Evolutionary conservation across 2,329 filamentous ascomycete genomes (phyloP).

Genomic region (Teratosphaeria zuluensis): DNA sequence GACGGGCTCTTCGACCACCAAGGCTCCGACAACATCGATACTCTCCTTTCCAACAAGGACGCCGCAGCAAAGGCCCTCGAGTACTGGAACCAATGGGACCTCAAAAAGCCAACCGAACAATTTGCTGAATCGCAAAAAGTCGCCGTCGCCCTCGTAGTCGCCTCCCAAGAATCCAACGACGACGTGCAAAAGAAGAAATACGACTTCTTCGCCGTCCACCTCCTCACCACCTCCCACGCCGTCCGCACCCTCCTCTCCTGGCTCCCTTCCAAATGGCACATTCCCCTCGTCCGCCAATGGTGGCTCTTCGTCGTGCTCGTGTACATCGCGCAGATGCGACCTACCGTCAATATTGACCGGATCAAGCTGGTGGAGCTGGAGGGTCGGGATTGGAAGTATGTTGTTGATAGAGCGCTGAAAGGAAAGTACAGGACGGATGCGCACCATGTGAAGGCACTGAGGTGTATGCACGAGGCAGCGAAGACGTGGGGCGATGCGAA

Average conservation of each 20-base stretch:
- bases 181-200: constrained; percentile 44
- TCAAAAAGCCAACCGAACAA: constrained; percentile 56
- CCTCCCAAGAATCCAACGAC: constrained; percentile 27
- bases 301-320: constrained; percentile 73
- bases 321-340: constrained; percentile 67
- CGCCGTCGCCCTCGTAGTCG: constrained; percentile 51
- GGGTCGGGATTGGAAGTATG: constrained; percentile 65
- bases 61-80: constrained; percentile 64
- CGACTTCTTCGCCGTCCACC: constrained; percentile 74
- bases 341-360: constrained; percentile 57
- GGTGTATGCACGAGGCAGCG: constrained; percentile 65
- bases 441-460: constrained; percentile 74
- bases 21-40: constrained; percentile 54
- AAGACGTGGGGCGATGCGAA: constrained; percentile 64
- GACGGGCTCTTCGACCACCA: constrained; percentile 53
- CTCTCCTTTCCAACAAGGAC: constrained; percentile 60
- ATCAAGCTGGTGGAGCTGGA: constrained; percentile 52
- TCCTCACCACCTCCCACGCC: constrained; percentile 79
- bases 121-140: constrained; percentile 60
- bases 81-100: constrained; percentile 83
- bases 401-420: constrained; percentile 60
- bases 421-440: constrained; percentile 61
- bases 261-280: constrained; percentile 62
- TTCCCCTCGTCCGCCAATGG: constrained; percentile 72
- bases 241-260: constrained; percentile 75